Evolutionary conservation across 257 asterid species (phyloP).

Genomic region (Misopates orontium): DNA sequence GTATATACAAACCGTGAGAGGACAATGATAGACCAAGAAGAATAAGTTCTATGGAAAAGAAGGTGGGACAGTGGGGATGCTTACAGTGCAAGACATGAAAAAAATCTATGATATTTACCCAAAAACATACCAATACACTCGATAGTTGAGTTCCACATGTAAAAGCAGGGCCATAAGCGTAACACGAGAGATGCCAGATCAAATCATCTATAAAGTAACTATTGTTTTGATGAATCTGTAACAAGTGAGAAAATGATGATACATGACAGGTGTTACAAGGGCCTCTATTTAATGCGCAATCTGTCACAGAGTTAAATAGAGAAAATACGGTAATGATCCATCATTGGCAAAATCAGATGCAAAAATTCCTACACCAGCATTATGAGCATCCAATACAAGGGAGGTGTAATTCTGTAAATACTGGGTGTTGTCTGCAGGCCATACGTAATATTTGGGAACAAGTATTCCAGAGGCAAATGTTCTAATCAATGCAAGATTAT

Average conservation of each 20-base stretch:
- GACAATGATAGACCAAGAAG: no score
- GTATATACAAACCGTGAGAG: no score
- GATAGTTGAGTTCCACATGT: background rate
- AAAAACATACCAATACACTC: no score
- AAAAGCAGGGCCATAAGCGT: background rate
- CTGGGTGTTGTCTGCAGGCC: constrained; percentile 44
- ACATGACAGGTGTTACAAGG: constrained; percentile 1
- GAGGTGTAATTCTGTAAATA: constrained; percentile 55
- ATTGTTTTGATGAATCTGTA: background rate
- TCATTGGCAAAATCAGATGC: constrained; percentile 71
- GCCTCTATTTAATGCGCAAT: background rate
- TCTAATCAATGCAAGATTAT: constrained; percentile 62
- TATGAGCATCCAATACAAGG: constrained; percentile 71
- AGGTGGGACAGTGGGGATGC: no score
- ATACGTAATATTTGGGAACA: constrained; percentile 75
- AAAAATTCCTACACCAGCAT: constrained; percentile 67
- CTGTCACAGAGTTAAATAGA: background rate
- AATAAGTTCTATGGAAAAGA: no score
- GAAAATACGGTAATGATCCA: constrained; percentile 40
- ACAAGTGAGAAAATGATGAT: constrained; percentile 2
- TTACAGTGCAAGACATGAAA: no score
- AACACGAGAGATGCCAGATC: constrained; percentile 6
- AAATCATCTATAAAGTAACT: background rate
- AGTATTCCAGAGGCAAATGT: constrained; percentile 83
- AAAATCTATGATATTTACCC: no score